Base-by-base conservation (phyloP, 768 basidiomycete species). In the Kondoa subrosea region DNA sequence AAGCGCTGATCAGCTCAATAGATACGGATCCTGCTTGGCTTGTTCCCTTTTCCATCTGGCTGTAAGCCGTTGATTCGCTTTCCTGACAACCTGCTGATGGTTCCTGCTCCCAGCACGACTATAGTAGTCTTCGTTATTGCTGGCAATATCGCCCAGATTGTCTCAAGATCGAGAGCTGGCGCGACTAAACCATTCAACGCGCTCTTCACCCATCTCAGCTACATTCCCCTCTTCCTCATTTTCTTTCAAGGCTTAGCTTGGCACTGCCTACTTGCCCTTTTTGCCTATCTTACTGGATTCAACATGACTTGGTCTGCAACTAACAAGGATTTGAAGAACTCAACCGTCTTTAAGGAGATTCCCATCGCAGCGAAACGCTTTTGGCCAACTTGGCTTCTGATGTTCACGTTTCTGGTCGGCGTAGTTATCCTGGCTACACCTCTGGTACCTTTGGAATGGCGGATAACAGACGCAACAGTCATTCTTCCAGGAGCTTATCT, bases 331-430 rank as follows among this genome's bases (percentile, higher is more conserved):
- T 88, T 91, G 56, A 86, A 91, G 77, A 81, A 83, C 61, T 88
- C 87, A 3, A 91, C 91, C 75, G 91, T 93, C 80, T 91, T 87
- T 83, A 83, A 87, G 66, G 90, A 93, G 76, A 84, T 91, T 15
- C 91, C 91, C 1, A 83, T 83, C 67, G 90, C 92, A 75, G 79
- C 86, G 74, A 84, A 84, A 71, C 85, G 89, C 2, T 92, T 88
- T 79, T 85, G 86, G 81, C 73, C 83, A 60, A 82, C 70, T 67
- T 82, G 40, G 40, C 40, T 50, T 8, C 12, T 50, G 21, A 50
- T 50, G 40, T 8, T 8, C 21, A 8, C 21, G 12, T 50, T 50
- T 21, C 40, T 50, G 12, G 40, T 21, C 12, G 21, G 8, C 40
- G 40, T 50, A 8, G 21, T 50, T 21, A 21, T 50, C 40, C 40